These are phyloP conservation scores for Juncus inflexus DNA, from an alignment of 176 grass and related monocot genomes.

Conservation along the genomic window DNA sequence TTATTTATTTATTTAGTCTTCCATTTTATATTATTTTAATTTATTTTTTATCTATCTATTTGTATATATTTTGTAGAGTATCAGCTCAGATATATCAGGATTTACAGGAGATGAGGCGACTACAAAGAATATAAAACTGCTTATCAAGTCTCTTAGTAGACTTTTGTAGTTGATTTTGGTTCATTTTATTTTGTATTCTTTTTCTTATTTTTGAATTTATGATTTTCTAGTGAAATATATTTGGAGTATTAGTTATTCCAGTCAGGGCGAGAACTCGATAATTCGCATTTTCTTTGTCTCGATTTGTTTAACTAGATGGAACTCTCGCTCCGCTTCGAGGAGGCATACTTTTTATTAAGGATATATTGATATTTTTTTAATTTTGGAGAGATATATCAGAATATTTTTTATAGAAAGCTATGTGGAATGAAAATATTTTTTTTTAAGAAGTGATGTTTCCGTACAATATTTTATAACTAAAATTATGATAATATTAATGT, in stretches of 20 bases:
- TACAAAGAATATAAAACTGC: slow-evolving; percentile 67
- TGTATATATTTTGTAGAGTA: slow-evolving; percentile 48
- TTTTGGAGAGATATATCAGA: no score
- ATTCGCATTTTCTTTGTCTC: no score
- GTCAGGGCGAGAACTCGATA: no score
- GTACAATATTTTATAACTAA: no score
- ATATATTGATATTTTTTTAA: no score
- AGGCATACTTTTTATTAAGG: no score
- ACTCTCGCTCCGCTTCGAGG: no score
- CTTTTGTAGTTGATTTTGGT: slow-evolving; percentile 38
- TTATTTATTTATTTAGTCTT: neutral
- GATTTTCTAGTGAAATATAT: neutral
- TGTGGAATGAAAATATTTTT: no score
- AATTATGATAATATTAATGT: no score
- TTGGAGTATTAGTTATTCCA: neutral
- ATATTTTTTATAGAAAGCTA: no score
- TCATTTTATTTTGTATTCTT: slow-evolving; percentile 3
- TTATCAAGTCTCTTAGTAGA: slow-evolving; percentile 94
- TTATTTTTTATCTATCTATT: slow-evolving; percentile 3
- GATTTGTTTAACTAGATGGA: no score
- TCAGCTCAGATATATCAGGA: slow-evolving; percentile 88
- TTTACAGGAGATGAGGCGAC: slow-evolving; percentile 88
- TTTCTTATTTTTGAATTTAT: neutral
- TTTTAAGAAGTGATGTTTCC: no score
- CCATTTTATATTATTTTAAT: neutral